Conservation (phyloP, 2,329 filamentous ascomycete genomes). For the Keithomyces neogunnii region DNA sequence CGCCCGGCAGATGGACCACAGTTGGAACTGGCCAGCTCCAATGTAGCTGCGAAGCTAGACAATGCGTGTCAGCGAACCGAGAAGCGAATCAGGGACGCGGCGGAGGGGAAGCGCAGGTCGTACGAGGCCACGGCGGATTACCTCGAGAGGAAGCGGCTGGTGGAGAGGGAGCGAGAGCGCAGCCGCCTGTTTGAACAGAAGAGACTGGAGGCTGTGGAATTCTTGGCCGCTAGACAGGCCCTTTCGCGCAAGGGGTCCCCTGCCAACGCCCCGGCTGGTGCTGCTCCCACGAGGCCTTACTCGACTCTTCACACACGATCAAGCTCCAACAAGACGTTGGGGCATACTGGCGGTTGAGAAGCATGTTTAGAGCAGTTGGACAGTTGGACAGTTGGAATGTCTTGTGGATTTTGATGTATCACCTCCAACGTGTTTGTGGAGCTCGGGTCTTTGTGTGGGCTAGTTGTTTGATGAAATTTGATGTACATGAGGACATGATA, state of each 20-base stretch:
- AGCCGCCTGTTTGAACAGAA: constrained; percentile 41
- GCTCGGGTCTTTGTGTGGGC: no score
- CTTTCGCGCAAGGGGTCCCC: constrained; percentile 22
- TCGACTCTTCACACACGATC: constrained; percentile 7
- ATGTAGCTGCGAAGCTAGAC: constrained; percentile 38
- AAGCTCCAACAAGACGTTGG: constrained; percentile 7
- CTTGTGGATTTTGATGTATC: no score
- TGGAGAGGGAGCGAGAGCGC: constrained; percentile 39
- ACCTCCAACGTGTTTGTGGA: no score
- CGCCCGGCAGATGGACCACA: constrained; percentile 20
- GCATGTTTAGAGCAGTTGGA: no score
- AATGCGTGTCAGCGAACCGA: constrained; percentile 37
- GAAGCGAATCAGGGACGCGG: constrained; percentile 30
- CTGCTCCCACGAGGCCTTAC: constrained; percentile 9
- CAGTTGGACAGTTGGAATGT: no score
- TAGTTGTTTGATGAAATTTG: no score
- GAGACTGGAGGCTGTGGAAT: constrained; percentile 36
- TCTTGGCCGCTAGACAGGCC: constrained; percentile 23
- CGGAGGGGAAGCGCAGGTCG: constrained; percentile 31
- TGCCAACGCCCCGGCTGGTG: constrained; percentile 14
- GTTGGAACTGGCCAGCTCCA: constrained; percentile 27
- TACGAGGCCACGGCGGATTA: constrained; percentile 37
- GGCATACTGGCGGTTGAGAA: background rate
- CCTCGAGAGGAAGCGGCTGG: constrained; percentile 28
- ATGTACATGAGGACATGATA: background rate